Percentiles rank a stretch among this genome's conserved stretches.
These are phyloP conservation scores for Darksidea phi DNA, from an alignment of 495 filamentous ascomycete species.

Conservation along the genomic window DNA sequence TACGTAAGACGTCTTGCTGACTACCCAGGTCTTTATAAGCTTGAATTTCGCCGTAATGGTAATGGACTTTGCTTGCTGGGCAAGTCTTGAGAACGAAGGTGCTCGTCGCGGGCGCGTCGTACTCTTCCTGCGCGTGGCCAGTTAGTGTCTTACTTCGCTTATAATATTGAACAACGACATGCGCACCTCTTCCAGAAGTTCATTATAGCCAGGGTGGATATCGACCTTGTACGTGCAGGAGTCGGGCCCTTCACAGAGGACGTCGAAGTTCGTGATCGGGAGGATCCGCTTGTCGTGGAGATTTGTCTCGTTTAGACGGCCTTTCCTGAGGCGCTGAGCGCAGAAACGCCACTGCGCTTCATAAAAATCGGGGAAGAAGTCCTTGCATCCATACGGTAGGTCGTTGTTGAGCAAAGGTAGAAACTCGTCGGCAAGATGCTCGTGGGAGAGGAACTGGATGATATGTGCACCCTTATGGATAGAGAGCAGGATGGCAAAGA, in stretches of 20 bases:
- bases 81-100: slow-evolving; percentile 50
- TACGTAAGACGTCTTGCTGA: too few species aligned
- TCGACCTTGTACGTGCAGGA: slow-evolving; percentile 10
- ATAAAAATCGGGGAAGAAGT: slow-evolving; percentile 38
- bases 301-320: slow-evolving; percentile 2
- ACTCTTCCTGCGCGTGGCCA: slow-evolving; percentile 1
- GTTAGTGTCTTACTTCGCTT: neutral
- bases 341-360: slow-evolving; percentile 45
- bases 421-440: slow-evolving; percentile 32
- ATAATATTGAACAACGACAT: neutral
- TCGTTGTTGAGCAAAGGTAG: slow-evolving; percentile 35
- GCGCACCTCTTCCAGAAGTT: slow-evolving; percentile 3
- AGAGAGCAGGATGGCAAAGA: slow-evolving; percentile 40
- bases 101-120: slow-evolving; percentile 14
- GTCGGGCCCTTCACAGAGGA: neutral
- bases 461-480: slow-evolving; percentile 33
- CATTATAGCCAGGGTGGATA: slow-evolving; percentile 17
- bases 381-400: slow-evolving; percentile 5
- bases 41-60: slow-evolving; percentile 6
- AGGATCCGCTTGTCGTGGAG: slow-evolving; percentile 9
- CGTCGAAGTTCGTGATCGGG: slow-evolving; percentile 7
- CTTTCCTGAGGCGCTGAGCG: slow-evolving; percentile 35
- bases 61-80: slow-evolving; percentile 3
- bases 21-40: too few species aligned
- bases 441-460: slow-evolving; percentile 31